Evolutionary conservation across 164 flowering plant species (phyloP), one percentile per base, ranked within the genome.

Genomic region (Vitis amurensis): DNA sequence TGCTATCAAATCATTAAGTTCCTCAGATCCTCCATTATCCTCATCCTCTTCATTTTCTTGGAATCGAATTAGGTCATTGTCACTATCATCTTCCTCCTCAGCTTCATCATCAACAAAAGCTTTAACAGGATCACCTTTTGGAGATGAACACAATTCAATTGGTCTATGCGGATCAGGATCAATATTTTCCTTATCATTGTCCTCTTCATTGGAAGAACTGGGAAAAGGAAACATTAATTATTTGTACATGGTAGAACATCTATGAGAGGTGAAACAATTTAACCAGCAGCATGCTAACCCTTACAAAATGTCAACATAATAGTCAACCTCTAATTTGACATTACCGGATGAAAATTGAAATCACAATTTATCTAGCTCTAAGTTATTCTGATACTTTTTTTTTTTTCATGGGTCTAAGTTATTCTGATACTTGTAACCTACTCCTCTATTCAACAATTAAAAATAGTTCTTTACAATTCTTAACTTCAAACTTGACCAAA

Each of bases 51-150:
- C 94, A 71, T 82, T 76, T 44, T 91, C 98, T 73, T 74, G 69
- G 67, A 80, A 88, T 14, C 82, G 77, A 30, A 70, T 37, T 23
- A 67, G 72, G 67, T 92, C 99, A 77, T 87, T 74, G 74, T 92
- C 99, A 87, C 98, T 86, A 68, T 92, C 95, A 79, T 88, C 93
- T 87, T 94, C 96, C 73, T 88, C 99, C 73, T 80, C 89, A 60
- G 99, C 99, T 78, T 95, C 99, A 8, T 91, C 98, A 76, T 95
- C 99, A 66, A 91, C 75, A 85, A 95, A 95, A 53, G 88, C 85
- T 80, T 85, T 91, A 29, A 86, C 93, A 49, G 89, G 92, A 75
- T 89, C 98, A 67, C 93, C 89, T 59, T 63, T 80, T 56, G 85
- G 79, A 74, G 82, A 69, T 29, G 73, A 68, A 61, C 66, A 59